Base-by-base conservation (phyloP, 768 basidiomycete genomes). In the Auriscalpium vulgare region DNA sequence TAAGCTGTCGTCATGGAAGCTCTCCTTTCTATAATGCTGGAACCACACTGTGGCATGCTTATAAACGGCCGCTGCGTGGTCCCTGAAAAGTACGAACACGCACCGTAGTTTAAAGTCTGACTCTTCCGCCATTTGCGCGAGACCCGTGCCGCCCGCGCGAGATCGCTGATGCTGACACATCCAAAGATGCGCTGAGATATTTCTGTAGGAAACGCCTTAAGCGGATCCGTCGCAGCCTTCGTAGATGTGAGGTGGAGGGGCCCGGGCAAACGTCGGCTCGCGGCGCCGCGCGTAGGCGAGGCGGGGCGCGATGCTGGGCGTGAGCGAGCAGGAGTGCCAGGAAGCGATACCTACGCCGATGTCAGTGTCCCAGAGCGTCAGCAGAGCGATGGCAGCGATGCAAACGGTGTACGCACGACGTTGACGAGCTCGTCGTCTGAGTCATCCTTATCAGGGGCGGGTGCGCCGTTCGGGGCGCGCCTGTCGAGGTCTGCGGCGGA, bases 31-130 rank as follows among this genome's bases (percentile, higher is more conserved):
- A 68, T 91, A 93, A 61, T 89, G 86, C 61, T 90, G 88, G 74
- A 95, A 97, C 94, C 94, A 97, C 10, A 95, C 94, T 97, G 63
- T 47, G 6, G n/a, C 16, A 34, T 21, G 19, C 16, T 29, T 21
- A 16, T 55, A 48, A 23, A 57, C 43, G 51, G 37, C 29, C 17
- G 17, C 38, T 16, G 29, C 14, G 16, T 37, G 7, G 38, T 50
- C 60, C 23, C 43, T 40, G 8, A 13, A 10, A 21, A 37, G n/a
- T 35, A 38, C 38, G 16, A 16, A 17, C 34, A 62, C 59, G 66
- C 77, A 90, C 94, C 85, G 67, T 95, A 95, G 70, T 97, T 97
- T 57, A 95, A 68, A 0, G 92, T 89, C 72, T 94, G 91, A 60
- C 90, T 93, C 67, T 83, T 83, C 57, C 77, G 80, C 94, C 94